Conservation (phyloP, 176 grass and related monocot species). For the Aegilops longissima region DNA sequence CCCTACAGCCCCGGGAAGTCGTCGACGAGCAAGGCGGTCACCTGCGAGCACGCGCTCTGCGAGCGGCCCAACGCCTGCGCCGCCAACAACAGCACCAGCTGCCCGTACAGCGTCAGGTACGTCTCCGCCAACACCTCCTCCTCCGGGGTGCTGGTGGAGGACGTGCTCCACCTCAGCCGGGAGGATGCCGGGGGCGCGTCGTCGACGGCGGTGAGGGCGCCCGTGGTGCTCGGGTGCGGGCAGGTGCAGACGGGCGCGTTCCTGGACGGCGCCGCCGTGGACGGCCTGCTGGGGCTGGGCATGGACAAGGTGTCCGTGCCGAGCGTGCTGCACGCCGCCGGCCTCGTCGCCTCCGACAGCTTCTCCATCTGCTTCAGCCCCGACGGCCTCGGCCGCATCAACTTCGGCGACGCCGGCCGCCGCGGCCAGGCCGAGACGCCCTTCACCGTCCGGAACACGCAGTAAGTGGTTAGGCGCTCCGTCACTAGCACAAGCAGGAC, state of each 20-base stretch:
- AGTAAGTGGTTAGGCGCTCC: not conserved
- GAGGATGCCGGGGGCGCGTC: slow-evolving; percentile 6
- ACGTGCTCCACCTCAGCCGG: slow-evolving; percentile 56
- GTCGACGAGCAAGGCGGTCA: slow-evolving; percentile 68
- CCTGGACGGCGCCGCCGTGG: slow-evolving; percentile 23
- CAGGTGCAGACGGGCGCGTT: slow-evolving; percentile 59
- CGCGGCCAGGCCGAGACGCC: slow-evolving; percentile 57
- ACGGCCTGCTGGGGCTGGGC: slow-evolving; percentile 79
- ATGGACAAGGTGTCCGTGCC: slow-evolving; percentile 59
- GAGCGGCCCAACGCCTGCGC: slow-evolving; percentile 42
- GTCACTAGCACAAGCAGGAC: not conserved
- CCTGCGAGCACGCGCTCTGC: slow-evolving; percentile 56
- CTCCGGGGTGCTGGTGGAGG: slow-evolving; percentile 69
- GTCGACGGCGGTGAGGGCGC: slow-evolving; percentile 14
- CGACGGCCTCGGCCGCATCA: slow-evolving; percentile 60
- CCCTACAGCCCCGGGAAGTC: slow-evolving; percentile 57
- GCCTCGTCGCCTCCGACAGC: slow-evolving; percentile 46
- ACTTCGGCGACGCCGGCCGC: slow-evolving; percentile 72
- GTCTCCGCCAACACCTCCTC: slow-evolving; percentile 56
- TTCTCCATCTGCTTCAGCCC: slow-evolving; percentile 87
- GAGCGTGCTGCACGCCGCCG: slow-evolving; percentile 33
- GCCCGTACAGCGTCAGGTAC: slow-evolving; percentile 56
- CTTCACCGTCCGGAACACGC: slow-evolving; percentile 8
- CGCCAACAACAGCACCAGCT: slow-evolving; percentile 36
- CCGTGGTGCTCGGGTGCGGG: slow-evolving; percentile 82